phyloP scores from a whole-genome alignment of 768 basidiomycete species.

The Dacryopinax spathularia region DNA sequence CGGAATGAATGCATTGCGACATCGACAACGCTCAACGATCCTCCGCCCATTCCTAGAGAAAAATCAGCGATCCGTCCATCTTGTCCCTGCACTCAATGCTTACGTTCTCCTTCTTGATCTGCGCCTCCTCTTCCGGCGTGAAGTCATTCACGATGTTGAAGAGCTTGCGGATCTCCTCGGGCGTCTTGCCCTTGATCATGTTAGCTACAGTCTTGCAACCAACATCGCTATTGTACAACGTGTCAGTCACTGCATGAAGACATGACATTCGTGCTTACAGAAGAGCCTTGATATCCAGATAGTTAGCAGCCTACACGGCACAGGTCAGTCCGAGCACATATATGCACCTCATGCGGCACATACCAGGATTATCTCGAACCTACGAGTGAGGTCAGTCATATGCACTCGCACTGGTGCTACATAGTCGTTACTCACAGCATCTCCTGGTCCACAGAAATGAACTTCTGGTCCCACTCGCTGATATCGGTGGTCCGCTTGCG shows the following conservation, averaged over 20 bases:
- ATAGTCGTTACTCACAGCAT: constrained; percentile 42
- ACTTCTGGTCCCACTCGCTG: constrained; percentile 98
- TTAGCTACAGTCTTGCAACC: constrained; percentile 98
- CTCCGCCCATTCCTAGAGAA: constrained; percentile 20
- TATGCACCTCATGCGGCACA: not conserved
- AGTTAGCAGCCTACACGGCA: constrained; percentile 62
- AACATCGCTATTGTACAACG: constrained; percentile 50
- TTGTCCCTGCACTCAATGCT: constrained; percentile 22
- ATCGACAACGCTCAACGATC: constrained; percentile 16
- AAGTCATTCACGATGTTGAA: constrained; percentile 98
- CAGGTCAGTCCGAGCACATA: not conserved
- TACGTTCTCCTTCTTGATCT: constrained; percentile 99
- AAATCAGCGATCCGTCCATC: not conserved
- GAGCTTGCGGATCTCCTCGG: constrained; percentile 95
- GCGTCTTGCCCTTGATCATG: constrained; percentile 99
- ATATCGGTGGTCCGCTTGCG: constrained; percentile 98
- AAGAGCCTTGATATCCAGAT: constrained; percentile 97
- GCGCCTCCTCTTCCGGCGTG: constrained; percentile 97
- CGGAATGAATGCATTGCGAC: not conserved
- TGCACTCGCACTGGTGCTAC: not conserved
- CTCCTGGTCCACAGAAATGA: constrained; percentile 96
- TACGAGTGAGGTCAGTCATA: not conserved
- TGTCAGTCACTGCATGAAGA: not conserved
- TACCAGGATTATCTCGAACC: constrained; percentile 85
- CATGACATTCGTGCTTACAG: constrained; percentile 42